Conservation (phyloP, 2,329 filamentous ascomycete genomes). For the Berkeleyomyces basicola region DNA sequence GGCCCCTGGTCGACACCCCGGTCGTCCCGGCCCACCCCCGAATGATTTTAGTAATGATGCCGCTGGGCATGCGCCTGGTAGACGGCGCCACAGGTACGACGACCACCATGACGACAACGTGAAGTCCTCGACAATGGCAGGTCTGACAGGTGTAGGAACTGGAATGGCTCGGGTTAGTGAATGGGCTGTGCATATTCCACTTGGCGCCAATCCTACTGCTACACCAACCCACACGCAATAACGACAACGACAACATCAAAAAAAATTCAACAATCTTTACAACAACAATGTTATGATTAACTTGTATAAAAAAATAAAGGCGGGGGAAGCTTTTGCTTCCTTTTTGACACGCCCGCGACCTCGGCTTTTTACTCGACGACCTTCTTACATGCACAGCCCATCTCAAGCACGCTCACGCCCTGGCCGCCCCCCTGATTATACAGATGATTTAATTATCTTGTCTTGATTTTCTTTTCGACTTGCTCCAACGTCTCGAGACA, state of each 20-base stretch:
- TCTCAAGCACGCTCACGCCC: background rate
- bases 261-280: background rate
- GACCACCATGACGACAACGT: constrained; percentile 9
- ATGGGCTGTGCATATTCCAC: constrained; percentile 32
- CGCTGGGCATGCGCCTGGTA: constrained; percentile 11
- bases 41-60: constrained; percentile 13
- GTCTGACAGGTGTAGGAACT: constrained; percentile 28
- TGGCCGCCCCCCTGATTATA: background rate
- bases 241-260: background rate
- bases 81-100: constrained; percentile 14
- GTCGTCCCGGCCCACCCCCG: constrained; percentile 3
- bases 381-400: background rate
- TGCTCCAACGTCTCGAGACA: background rate
- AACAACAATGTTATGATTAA: background rate
- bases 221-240: constrained; percentile 3
- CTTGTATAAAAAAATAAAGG: background rate
- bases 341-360: background rate
- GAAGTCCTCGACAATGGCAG: constrained; percentile 30
- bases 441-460: background rate
- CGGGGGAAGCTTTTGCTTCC: background rate
- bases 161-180: constrained; percentile 32
- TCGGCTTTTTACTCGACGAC: background rate
- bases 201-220: constrained; percentile 23
- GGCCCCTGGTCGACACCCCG: constrained; percentile 5
- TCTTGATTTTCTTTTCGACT: background rate